Conservation (phyloP, 495 filamentous ascomycete species). For the Delitschia confertaspora region DNA sequence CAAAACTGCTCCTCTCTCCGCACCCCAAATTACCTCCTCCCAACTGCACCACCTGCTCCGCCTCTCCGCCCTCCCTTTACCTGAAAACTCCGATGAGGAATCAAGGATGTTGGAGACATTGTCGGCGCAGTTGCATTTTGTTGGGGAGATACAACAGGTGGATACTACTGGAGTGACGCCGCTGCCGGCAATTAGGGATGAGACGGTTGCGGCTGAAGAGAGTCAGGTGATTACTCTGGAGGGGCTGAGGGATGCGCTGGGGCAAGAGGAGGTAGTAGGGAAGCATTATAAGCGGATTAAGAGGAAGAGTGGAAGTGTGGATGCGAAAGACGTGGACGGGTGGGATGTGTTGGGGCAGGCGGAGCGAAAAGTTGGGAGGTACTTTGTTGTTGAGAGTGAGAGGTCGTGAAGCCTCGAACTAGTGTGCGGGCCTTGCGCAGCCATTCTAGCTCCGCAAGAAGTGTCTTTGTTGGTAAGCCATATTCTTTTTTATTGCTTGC, state of each 20-base stretch:
- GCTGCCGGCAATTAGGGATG: slow-evolving; percentile 70
- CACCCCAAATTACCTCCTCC: slow-evolving; percentile 40
- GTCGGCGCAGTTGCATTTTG: slow-evolving; percentile 79
- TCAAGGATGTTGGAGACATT: slow-evolving; percentile 60
- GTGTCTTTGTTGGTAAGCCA: too few relatives aligned
- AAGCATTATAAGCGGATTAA: slow-evolving; percentile 39
- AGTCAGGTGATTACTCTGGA: slow-evolving; percentile 48
- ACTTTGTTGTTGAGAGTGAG: slow-evolving; percentile 70
- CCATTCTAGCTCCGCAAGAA: too few relatives aligned
- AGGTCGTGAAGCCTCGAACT: too few relatives aligned
- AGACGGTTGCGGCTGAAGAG: slow-evolving; percentile 48
- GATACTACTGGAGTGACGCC: slow-evolving; percentile 65
- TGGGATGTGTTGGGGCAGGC: slow-evolving; percentile 65
- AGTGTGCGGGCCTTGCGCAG: too few relatives aligned
- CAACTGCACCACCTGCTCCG: slow-evolving; percentile 78
- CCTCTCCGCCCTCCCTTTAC: slow-evolving; percentile 77
- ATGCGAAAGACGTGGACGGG: slow-evolving; percentile 39
- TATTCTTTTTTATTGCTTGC: too few relatives aligned
- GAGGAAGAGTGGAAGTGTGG: slow-evolving; percentile 29
- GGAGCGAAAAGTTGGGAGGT: slow-evolving; percentile 56
- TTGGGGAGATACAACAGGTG: slow-evolving; percentile 70
- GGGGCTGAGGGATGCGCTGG: slow-evolving; percentile 43
- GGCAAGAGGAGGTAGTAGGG: slow-evolving; percentile 47
- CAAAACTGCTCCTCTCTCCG: slow-evolving; percentile 29
- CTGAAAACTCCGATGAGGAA: slow-evolving; percentile 50